These are phyloP conservation scores for Aspergillus uvarum DNA, from an alignment of 2,329 filamentous ascomycete species.

Conservation along the genomic window DNA sequence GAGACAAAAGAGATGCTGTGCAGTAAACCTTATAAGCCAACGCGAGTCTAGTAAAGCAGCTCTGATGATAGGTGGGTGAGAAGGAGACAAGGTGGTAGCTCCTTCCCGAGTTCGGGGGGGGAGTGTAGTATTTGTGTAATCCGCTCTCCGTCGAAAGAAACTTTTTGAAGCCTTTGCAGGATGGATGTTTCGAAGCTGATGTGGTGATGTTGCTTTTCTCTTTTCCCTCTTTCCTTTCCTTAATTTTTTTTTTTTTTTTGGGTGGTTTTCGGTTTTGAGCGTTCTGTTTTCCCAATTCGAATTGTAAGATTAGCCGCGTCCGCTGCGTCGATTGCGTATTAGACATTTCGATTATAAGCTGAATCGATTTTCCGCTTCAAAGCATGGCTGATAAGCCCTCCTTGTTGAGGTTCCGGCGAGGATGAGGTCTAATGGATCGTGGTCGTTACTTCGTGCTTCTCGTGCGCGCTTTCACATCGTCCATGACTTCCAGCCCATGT, in stretches of 20 bases:
- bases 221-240: background rate
- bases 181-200: no score
- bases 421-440: background rate
- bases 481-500: slow-evolving; percentile 38
- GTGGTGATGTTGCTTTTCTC: no score
- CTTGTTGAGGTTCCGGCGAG: background rate
- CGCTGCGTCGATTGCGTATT: background rate
- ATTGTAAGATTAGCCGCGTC: background rate
- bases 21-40: background rate
- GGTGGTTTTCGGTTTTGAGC: background rate
- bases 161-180: background rate
- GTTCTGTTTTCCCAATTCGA: background rate
- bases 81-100: background rate
- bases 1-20: slow-evolving; percentile 3
- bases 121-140: background rate
- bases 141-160: background rate
- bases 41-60: background rate
- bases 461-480: background rate
- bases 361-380: background rate
- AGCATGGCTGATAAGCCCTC: slow-evolving; percentile 5
- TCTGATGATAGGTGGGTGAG: background rate
- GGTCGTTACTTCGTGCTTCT: slow-evolving; percentile 1
- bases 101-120: background rate
- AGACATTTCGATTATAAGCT: background rate
- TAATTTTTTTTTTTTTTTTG: background rate